Percentiles rank a stretch among this genome's conserved stretches.
These are phyloP conservation scores for Saturnispora hagleri DNA, from an alignment of 805 yeast species.

Conservation along the genomic window DNA sequence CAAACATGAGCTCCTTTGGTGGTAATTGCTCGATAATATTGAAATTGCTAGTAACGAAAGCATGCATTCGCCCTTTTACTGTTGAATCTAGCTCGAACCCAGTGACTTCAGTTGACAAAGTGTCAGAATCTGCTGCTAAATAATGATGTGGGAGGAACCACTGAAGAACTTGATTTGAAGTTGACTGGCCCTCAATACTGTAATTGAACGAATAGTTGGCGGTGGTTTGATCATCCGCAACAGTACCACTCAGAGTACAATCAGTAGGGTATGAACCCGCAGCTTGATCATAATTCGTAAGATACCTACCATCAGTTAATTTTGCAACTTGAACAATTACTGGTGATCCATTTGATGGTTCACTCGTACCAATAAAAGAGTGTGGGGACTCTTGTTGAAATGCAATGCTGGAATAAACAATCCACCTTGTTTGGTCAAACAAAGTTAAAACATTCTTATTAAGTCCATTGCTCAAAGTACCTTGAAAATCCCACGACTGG, in stretches of 20 bases:
- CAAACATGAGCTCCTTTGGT: constrained; percentile 30
- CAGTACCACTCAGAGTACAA: constrained; percentile 32
- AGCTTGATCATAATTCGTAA: constrained; percentile 43
- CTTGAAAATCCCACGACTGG: constrained; percentile 34
- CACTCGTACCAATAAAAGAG: constrained; percentile 25
- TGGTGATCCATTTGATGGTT: constrained; percentile 28
- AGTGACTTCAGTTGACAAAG: constrained; percentile 18
- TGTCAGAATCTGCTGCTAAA: constrained; percentile 24
- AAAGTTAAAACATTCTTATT: constrained; percentile 47
- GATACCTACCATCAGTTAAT: constrained; percentile 28
- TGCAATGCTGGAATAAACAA: constrained; percentile 37
- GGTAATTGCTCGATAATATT: constrained; percentile 24
- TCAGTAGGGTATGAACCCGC: constrained; percentile 60
- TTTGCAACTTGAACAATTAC: constrained; percentile 44
- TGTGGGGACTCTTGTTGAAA: constrained; percentile 21
- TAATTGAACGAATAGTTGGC: constrained; percentile 36
- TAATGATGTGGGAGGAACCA: constrained; percentile 51
- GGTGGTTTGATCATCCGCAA: constrained; percentile 19
- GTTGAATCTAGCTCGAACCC: constrained; percentile 38
- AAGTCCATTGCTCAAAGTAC: constrained; percentile 31
- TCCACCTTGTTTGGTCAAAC: constrained; percentile 53
- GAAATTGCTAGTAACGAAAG: constrained; percentile 30
- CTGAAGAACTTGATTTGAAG: constrained; percentile 24
- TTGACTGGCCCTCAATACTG: constrained; percentile 21
- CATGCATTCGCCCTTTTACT: constrained; percentile 45